Conservation (phyloP, 306 rosid genomes). For the Vicia faba region DNA sequence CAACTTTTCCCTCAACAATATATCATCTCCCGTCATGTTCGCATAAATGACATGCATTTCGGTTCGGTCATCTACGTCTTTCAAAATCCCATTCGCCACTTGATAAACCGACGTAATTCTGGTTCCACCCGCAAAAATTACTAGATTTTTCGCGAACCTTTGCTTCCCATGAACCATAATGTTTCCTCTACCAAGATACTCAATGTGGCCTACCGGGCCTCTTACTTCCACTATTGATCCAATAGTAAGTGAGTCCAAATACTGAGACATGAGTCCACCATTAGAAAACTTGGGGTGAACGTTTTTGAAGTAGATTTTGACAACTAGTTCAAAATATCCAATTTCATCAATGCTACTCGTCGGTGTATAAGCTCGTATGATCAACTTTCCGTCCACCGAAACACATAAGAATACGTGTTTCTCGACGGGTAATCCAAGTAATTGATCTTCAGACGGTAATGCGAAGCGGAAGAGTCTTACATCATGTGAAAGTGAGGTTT, state of each 20-base stretch:
- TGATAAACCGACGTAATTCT: conserved; percentile 90
- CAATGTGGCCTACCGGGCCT: conserved; percentile 91
- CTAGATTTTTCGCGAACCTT: conserved; percentile 55
- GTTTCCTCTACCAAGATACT: conserved; percentile 66
- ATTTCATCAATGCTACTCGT: conserved; percentile 55
- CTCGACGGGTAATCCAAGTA: conserved; percentile 71
- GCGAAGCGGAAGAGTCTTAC: conserved; percentile 67
- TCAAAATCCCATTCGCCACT: conserved; percentile 72
- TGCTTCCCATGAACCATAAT: conserved; percentile 63
- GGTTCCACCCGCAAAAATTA: conserved; percentile 86
- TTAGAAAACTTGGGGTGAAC: conserved; percentile 79
- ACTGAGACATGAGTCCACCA: conserved; percentile 79
- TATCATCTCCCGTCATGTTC: conserved; percentile 79
- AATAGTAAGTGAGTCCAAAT: conserved; percentile 56
- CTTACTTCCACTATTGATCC: conserved; percentile 60
- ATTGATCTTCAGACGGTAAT: conserved; percentile 57
- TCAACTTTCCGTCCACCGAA: conserved; percentile 54
- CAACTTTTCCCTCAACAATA: conserved; percentile 65
- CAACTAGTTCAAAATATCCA: conserved; percentile 68
- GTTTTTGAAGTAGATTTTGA: conserved; percentile 69
- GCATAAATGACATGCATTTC: conserved; percentile 81
- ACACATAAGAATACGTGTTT: conserved; percentile 80
- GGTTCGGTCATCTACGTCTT: conserved; percentile 66
- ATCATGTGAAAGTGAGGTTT: conserved; percentile 63
- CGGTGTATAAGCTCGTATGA: conserved; percentile 94